These are phyloP conservation scores for Debaryomyces nepalensis DNA, from an alignment of 1,139 yeast species.

Conservation along the genomic window DNA sequence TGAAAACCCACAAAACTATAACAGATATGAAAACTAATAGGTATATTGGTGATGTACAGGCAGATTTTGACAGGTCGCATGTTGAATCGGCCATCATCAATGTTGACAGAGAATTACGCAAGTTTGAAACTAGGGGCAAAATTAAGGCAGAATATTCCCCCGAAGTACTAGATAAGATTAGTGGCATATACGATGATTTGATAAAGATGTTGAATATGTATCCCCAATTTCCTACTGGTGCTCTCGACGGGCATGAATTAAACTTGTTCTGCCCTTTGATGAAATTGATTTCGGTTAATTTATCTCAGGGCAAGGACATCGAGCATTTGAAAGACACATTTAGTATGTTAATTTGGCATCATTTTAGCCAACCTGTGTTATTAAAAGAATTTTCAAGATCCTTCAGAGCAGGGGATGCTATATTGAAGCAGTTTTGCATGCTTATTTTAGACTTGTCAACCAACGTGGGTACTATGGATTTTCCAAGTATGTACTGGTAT, in stretches of 20 bases:
- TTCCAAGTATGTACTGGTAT: slow-evolving; percentile 10
- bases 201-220: slow-evolving; percentile 5
- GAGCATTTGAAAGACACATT: slow-evolving; percentile 11
- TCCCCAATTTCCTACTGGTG: slow-evolving; percentile 2
- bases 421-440: slow-evolving; percentile 4
- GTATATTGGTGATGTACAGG: neutral
- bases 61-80: neutral
- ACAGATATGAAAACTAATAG: too few species aligned
- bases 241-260: slow-evolving; percentile 1
- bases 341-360: slow-evolving; percentile 15
- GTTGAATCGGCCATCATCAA: slow-evolving; percentile 6
- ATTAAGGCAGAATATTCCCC: neutral
- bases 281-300: slow-evolving; percentile 9
- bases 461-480: neutral
- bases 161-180: slow-evolving; percentile 1
- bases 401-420: neutral
- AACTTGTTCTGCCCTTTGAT: slow-evolving; percentile 14
- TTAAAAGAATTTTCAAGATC: slow-evolving; percentile 3
- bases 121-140: slow-evolving; percentile 1
- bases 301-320: slow-evolving; percentile 8
- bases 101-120: slow-evolving; percentile 8
- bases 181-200: slow-evolving; percentile 9
- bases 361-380: slow-evolving; percentile 13
- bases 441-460: slow-evolving; percentile 5
- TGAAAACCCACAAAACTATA: neutral